These are phyloP conservation scores for Didymella exigua DNA, from an alignment of 2,329 filamentous ascomycete genomes.

Conservation along the genomic window DNA sequence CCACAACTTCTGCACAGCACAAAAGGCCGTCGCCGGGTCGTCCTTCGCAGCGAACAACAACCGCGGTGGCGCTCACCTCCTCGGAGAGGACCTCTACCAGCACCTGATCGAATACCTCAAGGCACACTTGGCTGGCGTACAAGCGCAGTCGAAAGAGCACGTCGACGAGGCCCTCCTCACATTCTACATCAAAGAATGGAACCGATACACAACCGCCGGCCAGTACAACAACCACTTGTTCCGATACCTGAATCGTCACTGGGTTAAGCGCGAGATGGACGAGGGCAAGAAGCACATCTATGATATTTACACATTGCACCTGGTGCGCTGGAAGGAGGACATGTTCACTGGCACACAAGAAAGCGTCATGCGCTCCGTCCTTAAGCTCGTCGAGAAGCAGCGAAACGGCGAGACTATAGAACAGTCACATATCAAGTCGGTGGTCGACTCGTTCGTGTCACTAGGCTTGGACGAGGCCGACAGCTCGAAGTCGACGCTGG, in stretches of 20 bases:
- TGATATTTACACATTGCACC: slow-evolving; percentile 94
- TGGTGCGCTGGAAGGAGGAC: slow-evolving; percentile 93
- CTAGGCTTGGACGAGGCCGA: slow-evolving; percentile 93
- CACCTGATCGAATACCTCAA: slow-evolving; percentile 87
- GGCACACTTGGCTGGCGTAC: slow-evolving; percentile 73
- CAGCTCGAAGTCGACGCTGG: slow-evolving; percentile 88
- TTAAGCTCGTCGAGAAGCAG: slow-evolving; percentile 96
- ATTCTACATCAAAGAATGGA: slow-evolving; percentile 98
- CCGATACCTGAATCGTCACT: slow-evolving; percentile 93
- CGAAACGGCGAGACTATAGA: slow-evolving; percentile 97
- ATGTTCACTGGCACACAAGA: slow-evolving; percentile 83
- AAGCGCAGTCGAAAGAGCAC: slow-evolving; percentile 75
- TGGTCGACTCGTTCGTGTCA: slow-evolving; percentile 94
- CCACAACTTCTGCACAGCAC: slow-evolving; percentile 98
- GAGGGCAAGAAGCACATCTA: slow-evolving; percentile 98
- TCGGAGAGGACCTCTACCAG: slow-evolving; percentile 95
- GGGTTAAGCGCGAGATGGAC: slow-evolving; percentile 98
- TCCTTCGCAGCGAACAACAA: slow-evolving; percentile 60
- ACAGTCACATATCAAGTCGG: slow-evolving; percentile 93
- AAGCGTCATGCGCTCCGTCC: slow-evolving; percentile 92
- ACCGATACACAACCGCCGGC: slow-evolving; percentile 90
- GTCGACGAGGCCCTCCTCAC: slow-evolving; percentile 86
- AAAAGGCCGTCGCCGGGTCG: slow-evolving; percentile 78
- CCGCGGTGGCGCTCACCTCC: slow-evolving; percentile 86
- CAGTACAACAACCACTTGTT: slow-evolving; percentile 99